Conservation (phyloP, 352 stramenopile genomes). For the Phytophthora chlamydospora region DNA sequence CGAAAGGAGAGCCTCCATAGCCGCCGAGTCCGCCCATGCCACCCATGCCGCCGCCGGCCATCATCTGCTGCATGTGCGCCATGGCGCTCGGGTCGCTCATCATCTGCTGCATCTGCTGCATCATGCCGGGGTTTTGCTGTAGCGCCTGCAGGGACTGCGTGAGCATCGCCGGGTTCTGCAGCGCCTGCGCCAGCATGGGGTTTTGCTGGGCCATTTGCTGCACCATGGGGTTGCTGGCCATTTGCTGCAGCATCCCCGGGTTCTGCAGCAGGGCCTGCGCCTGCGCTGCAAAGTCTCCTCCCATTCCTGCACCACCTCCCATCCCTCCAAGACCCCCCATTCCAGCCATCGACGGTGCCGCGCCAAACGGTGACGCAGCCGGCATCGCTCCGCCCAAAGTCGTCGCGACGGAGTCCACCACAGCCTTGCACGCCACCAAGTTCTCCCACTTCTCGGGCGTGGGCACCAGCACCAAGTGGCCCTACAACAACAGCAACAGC, state of each 20-base stretch:
- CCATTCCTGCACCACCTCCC: conserved; percentile 21
- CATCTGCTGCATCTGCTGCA: conserved; percentile 83
- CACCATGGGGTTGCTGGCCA: conserved; percentile 74
- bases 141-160: conserved; percentile 68
- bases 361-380: conserved; percentile 14
- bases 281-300: conserved; percentile 57
- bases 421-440: conserved; percentile 63
- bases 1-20: conserved; percentile 36
- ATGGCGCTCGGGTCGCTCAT: conserved; percentile 80
- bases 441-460: conserved; percentile 80
- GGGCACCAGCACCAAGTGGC: conserved; percentile 70
- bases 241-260: conserved; percentile 69
- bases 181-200: conserved; percentile 75
- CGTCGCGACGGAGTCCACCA: conserved; percentile 58
- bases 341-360: conserved; percentile 25
- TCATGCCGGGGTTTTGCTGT: conserved; percentile 83
- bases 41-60: conserved; percentile 39
- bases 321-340: conserved; percentile 27
- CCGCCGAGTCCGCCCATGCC: conserved; percentile 28
- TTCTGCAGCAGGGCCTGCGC: conserved; percentile 78
- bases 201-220: conserved; percentile 84
- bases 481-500: conserved; percentile 33
- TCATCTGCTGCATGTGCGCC: conserved; percentile 77
- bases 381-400: conserved; percentile 13
- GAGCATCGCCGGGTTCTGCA: conserved; percentile 80